Percentiles rank a stretch among this genome's conserved stretches.
phyloP scores from a whole-genome alignment of 768 basidiomycete species.

The Scleroderma bovista region DNA sequence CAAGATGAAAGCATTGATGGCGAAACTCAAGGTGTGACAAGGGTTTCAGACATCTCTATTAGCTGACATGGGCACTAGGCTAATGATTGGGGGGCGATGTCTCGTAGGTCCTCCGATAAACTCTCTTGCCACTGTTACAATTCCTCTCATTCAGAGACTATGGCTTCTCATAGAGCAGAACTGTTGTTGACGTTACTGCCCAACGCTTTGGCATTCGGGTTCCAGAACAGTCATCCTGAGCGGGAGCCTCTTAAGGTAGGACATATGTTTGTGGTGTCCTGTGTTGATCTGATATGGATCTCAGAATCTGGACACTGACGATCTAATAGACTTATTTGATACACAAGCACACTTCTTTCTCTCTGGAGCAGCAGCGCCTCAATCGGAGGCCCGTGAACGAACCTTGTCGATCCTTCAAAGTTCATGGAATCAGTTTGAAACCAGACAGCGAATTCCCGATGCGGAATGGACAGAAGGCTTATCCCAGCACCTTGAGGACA shows the following conservation, averaged over 20 bases:
- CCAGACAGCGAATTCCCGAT: slow-evolving; percentile 35
- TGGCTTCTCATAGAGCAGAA: slow-evolving; percentile 42
- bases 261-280: no score
- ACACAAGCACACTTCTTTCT: slow-evolving; percentile 33
- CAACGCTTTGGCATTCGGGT: slow-evolving; percentile 44
- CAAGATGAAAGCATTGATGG: slow-evolving; percentile 58
- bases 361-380: slow-evolving; percentile 7
- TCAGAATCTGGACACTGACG: slow-evolving; percentile 53
- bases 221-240: slow-evolving; percentile 40
- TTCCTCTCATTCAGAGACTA: slow-evolving; percentile 32
- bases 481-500: slow-evolving; percentile 32
- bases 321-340: slow-evolving; percentile 33
- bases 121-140: background rate
- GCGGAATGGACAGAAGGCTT: slow-evolving; percentile 38
- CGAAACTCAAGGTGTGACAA: slow-evolving; percentile 50
- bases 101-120: slow-evolving; percentile 36
- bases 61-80: slow-evolving; percentile 31
- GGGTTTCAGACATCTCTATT: background rate
- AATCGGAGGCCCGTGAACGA: slow-evolving; percentile 9
- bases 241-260: slow-evolving; percentile 45
- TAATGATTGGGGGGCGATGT: slow-evolving; percentile 58
- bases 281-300: background rate
- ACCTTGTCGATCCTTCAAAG: slow-evolving; percentile 11
- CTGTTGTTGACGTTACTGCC: slow-evolving; percentile 37
- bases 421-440: slow-evolving; percentile 27